These are phyloP conservation scores for Penicillium goetzii DNA, from an alignment of 495 filamentous ascomycete genomes.

Conservation along the genomic window DNA sequence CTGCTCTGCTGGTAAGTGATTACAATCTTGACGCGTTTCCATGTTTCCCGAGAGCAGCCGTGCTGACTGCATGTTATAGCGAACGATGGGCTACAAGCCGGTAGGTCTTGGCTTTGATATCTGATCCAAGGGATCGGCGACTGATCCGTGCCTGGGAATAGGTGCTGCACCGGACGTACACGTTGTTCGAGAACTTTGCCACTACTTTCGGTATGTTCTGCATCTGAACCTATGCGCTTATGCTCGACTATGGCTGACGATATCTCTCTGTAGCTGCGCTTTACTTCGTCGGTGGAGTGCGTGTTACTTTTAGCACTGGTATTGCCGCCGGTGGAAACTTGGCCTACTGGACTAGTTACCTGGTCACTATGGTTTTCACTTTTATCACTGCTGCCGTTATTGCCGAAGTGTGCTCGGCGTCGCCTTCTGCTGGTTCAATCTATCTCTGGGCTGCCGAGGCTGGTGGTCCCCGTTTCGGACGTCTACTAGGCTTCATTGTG, in stretches of 20 bases:
- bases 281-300: conserved; percentile 60
- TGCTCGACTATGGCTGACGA: not conserved
- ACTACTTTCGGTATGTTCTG: conserved; percentile 54
- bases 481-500: conserved; percentile 58
- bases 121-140: conserved; percentile 9
- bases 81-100: conserved; percentile 54
- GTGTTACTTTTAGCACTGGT: conserved; percentile 59
- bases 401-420: conserved; percentile 60
- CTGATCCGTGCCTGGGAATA: conserved; percentile 19
- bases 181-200: conserved; percentile 57
- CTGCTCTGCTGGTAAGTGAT: conserved; percentile 45
- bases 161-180: conserved; percentile 54
- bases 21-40: not conserved
- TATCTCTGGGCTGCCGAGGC: conserved; percentile 62
- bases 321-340: conserved; percentile 60
- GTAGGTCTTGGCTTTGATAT: conserved; percentile 34
- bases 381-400: conserved; percentile 61
- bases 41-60: not conserved
- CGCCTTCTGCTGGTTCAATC: conserved; percentile 59
- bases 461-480: conserved; percentile 55
- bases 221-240: not conserved
- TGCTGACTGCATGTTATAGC: conserved; percentile 36
- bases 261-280: conserved; percentile 46
- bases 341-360: conserved; percentile 62
- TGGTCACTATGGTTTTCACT: conserved; percentile 59